phyloP scores from a whole-genome alignment of 23 red algal genomes.

The Pyropia haitanensis region DNA sequence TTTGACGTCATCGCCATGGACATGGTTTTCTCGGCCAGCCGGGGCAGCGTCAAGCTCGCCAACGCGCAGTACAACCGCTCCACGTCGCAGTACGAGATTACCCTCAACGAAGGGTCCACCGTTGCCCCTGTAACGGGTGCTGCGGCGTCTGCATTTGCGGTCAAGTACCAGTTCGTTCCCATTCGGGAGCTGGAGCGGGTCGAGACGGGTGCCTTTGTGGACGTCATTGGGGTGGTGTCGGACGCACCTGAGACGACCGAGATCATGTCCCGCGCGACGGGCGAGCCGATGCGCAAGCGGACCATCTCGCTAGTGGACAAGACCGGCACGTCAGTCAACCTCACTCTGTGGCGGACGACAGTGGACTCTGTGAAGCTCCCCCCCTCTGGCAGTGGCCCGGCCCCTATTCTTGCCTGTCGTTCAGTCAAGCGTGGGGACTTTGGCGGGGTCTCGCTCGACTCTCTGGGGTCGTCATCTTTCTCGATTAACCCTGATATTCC shows the following conservation, averaged over 20 bases:
- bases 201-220: conserved; percentile 48
- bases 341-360: conserved; percentile 86
- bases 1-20: conserved; percentile 65
- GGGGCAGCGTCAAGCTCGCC: conserved; percentile 69
- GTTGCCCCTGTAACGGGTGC: conserved; percentile 42
- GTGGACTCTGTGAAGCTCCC: conserved; percentile 40
- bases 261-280: conserved; percentile 71
- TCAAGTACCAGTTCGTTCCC: conserved; percentile 91
- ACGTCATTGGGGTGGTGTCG: conserved; percentile 78
- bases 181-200: conserved; percentile 63
- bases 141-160: conserved; percentile 49
- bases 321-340: conserved; percentile 37
- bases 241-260: conserved; percentile 44
- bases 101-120: conserved; percentile 52
- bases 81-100: conserved; percentile 89
- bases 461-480: conserved; percentile 49
- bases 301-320: conserved; percentile 74
- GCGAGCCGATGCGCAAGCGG: conserved; percentile 52
- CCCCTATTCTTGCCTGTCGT: neutral
- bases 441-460: conserved; percentile 66
- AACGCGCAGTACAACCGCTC: conserved; percentile 82
- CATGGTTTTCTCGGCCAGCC: conserved; percentile 60
- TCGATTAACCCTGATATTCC: conserved; percentile 80
- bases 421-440: conserved; percentile 82
- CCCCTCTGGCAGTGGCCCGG: too few species aligned